Evolutionary conservation across 2,329 filamentous ascomycete genomes (phyloP), one percentile per base, ranked within the genome.

Genomic region (Corniculantispora saksenae): DNA sequence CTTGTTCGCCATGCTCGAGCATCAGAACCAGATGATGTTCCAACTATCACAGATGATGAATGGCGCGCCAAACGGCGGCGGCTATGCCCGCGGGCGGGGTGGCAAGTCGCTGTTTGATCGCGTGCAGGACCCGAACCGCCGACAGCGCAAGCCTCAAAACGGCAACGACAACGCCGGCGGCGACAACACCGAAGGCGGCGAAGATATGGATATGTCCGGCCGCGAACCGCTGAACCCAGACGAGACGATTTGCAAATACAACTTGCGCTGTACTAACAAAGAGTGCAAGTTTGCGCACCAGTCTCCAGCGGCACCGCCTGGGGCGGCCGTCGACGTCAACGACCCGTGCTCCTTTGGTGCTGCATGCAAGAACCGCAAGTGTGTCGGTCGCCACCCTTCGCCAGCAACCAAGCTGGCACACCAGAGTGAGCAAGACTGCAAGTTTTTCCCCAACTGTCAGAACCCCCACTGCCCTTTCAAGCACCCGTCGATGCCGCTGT

Each of bases 281-380:
- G 92, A 96, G 67, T 99, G 95, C 80, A 91, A 90, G 69, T 99
- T 93, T 76, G 95, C 93, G 21, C 95, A 99, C 74, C 94, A 97
- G 79, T 97, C 94, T 19, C 93, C 95, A 2, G 93, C 91, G 2
- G 94, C 94, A 38, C 91, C 92, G 3, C 89, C 90, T 2, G 91
- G 91, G 32, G 86, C 86, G 2, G 84, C 89, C 0, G 83, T 98
- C 65, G 95, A 98, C 76, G 84, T 94, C 70, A 86, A 84, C 66
- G 93, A 97, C 72, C 83, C 85, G 21, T 99, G 95, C 81, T 86
- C 86, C 21, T 98, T 91, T 72, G 94, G 93, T 23, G 93, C 89
- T 2, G 93, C 93, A 10, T 99, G 95, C 87, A 97, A 95, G 80
- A 99, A 98, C 83, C 86, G 88, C 72, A 98, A 98, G 80, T 99